These are phyloP conservation scores for Colletotrichum camelliae DNA, from an alignment of 2,329 filamentous ascomycete species.

Conservation along the genomic window DNA sequence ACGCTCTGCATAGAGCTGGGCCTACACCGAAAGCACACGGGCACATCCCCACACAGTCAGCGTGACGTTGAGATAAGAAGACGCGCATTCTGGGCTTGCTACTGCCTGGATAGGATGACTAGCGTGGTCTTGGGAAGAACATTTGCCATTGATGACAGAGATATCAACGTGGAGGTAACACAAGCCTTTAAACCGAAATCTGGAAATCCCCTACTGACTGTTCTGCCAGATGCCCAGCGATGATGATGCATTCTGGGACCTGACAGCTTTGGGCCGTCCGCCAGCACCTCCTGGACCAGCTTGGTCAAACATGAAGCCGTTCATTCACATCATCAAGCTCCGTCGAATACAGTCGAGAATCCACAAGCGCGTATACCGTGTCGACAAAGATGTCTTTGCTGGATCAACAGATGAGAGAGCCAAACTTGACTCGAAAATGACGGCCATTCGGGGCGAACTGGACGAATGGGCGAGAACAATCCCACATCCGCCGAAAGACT, in stretches of 20 bases:
- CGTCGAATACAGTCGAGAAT: constrained; percentile 26
- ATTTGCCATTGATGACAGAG: constrained; percentile 37
- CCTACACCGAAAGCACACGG: constrained; percentile 28
- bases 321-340: constrained; percentile 31
- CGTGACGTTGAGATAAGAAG: constrained; percentile 31
- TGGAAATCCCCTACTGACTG: neutral
- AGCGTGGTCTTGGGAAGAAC: constrained; percentile 37
- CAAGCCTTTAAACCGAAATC: neutral
- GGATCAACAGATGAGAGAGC: neutral
- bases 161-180: constrained; percentile 33
- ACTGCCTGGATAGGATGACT: constrained; percentile 37
- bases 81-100: constrained; percentile 38
- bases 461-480: constrained; percentile 25
- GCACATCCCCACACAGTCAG: neutral
- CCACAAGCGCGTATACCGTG: constrained; percentile 25
- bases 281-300: neutral
- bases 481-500: constrained; percentile 27
- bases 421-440: constrained; percentile 25
- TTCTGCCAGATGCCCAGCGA: constrained; percentile 26
- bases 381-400: constrained; percentile 25
- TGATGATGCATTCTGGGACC: constrained; percentile 25
- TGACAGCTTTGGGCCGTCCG: constrained; percentile 13
- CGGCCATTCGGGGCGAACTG: constrained; percentile 21
- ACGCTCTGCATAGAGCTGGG: constrained; percentile 36
- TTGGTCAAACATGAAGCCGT: constrained; percentile 30